Evolutionary conservation across 1,139 yeast species (phyloP), one percentile per base, ranked within the genome.

Genomic region (Geotrichum candidum): DNA sequence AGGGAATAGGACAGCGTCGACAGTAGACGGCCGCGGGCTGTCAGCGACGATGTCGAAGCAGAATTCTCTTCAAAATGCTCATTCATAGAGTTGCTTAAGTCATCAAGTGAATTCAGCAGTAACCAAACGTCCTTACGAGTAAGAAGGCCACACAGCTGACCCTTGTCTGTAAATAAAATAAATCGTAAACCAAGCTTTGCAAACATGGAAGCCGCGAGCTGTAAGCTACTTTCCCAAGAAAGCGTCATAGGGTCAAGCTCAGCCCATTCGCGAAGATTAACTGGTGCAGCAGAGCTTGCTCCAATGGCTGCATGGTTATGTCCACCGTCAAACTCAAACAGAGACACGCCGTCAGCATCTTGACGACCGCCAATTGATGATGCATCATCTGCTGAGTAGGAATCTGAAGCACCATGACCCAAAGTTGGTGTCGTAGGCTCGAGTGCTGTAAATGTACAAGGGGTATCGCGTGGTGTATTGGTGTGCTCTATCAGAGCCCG

Each of bases 101-200:
- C 65, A 45, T 59, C 66, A 27, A 63, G 51, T 46, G 67, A 61
- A 29, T 65, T 67, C 45, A 72, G 61, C 51, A 84, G 84, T 54
- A 84, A 76, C 67, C 88, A 76, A 3, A 88, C 76, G 68, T 88
- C 94, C 68, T 87, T 86, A 67, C 86, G 78, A 0, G 95, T 87
- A 1, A 88, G 74, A n/a, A 86, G 67, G 0, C 96, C 96, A 13
- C 63, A 63, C 23, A 72, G 61, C 22, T 66, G 64, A 29, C 75
- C 74, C 51, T 65, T 65, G 53, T 90, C 89, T 13, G 82, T 83
- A 3, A 84, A 76, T 27, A 83, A 68, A 52, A 84, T 75, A 63
- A 77, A 78, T 29, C 84, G 69, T 10, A 86, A 81, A 0, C 88
- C 88, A 52, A 84, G 68, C 63, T 80, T 80, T 51, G 80, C 78